Conservation (phyloP, 768 basidiomycete species). For the Amanita subjunquillea region DNA sequence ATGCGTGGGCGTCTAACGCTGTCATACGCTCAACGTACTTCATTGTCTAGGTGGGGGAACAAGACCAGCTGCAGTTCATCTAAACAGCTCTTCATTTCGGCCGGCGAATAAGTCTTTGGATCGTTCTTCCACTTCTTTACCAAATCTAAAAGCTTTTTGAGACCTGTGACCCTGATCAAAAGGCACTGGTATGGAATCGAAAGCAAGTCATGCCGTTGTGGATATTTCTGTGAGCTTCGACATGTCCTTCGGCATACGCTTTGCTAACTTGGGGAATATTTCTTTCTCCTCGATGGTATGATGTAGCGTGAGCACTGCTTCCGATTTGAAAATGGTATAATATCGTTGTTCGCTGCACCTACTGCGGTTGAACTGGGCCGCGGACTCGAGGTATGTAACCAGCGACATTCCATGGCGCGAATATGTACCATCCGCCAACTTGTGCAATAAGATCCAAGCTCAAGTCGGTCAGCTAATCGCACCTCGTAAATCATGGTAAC, state of each 20-base stretch:
- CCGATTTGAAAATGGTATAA: not conserved
- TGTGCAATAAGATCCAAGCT: not conserved
- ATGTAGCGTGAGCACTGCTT: constrained; percentile 40
- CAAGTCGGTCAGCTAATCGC: not conserved
- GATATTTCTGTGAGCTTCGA: constrained; percentile 41
- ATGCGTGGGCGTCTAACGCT: not conserved
- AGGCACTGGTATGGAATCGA: too few species aligned
- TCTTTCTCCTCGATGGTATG: constrained; percentile 45
- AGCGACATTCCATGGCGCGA: constrained; percentile 32
- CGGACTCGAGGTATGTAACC: constrained; percentile 27
- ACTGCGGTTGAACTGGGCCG: constrained; percentile 31
- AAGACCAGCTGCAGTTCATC: constrained; percentile 39
- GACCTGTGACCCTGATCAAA: not conserved
- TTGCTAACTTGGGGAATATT: constrained; percentile 41
- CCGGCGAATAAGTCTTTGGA: constrained; percentile 36
- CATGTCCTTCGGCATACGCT: constrained; percentile 38
- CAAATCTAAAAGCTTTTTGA: constrained; percentile 30
- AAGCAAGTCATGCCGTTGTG: constrained; percentile 27
- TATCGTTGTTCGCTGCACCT: constrained; percentile 1
- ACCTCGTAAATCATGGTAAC: constrained; percentile 38
- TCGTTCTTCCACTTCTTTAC: constrained; percentile 31
- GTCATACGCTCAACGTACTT: constrained; percentile 22
- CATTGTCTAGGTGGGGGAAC: constrained; percentile 44
- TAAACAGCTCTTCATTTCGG: constrained; percentile 37
- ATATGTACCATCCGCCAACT: constrained; percentile 48